Base-by-base conservation (phyloP, 306 rosid genomes). In the Elaeagnus macrophylla region DNA sequence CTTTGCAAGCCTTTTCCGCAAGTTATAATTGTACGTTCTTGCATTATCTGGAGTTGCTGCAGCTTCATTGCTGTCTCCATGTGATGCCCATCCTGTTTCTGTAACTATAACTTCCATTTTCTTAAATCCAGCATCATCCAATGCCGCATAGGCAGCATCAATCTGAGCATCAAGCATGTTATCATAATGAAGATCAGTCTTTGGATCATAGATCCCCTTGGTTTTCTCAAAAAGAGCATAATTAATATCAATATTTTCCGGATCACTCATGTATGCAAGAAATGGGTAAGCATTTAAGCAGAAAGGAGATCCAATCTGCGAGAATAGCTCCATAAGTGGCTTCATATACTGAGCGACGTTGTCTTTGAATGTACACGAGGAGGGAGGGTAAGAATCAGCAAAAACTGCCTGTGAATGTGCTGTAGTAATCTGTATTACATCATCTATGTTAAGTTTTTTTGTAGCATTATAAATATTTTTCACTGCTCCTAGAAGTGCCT, bases 111-210 rank as follows among this genome's bases (percentile, higher is more conserved):
- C 85, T 79, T 91, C 93, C 96, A 87, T 91, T 66, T 87, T 70
- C 19, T 64, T 5, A 62, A 73, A 71, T 60, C 99, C 99, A 16
- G 94, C 94, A 75, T 75, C 67, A 70, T 79, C 93, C 66, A 91
- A 62, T 55, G 99, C 99, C 12, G 89, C 74, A 75, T 91, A 91
- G 39, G 94, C 88, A 17, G 96, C 99, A 63, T 87, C 99, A 39
- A 91, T 87, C 89, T 84, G 95, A 71, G 99, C 96, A 79, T 91
- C 99, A 36, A 91, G 95, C 99, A 87, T 80, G 74, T 91, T 91
- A 67, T 91, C 99, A 62, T 91, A 91, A 71, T 77, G 99, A 42
- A 87, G 87, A 37, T 53, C 60, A 38, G 73, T 87, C 57, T 64
- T 73, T 5, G 80, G 82, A 75, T 91, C 99, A 41, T 62, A 58